Base-by-base conservation (phyloP, 805 yeast species). In the Wickerhamiella shivajii region DNA sequence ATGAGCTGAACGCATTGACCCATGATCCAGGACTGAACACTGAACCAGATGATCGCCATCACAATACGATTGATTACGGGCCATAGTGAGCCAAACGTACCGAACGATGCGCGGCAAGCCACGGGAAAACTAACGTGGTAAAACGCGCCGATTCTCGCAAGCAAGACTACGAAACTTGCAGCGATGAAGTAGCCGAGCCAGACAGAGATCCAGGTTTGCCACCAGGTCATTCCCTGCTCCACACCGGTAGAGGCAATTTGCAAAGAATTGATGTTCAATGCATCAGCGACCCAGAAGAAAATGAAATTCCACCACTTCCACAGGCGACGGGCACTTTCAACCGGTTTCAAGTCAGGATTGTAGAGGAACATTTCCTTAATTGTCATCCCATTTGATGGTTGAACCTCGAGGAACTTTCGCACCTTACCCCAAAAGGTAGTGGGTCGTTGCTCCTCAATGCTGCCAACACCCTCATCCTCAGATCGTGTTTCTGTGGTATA, bases 241-340 rank as follows among this genome's bases (percentile, higher is more conserved):
- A 77, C 75, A 46, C 93, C 93, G 0, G 93, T 77, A 6, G 87
- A 74, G 2, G 93, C 93, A 45, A 83, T 80, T 60, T 78, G 84
- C 83, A 87, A 81, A 5, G 94, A 80, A 53, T 79, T 81, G 50
- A 83, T 72, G 56, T 83, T 83, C 60, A 83, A 79, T 20, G 93
- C 74, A 52, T 83, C 95, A 0, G 93, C 83, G 38, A 83, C 55
- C 95, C 95, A 83, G 46, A 79, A 77, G 42, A 69, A 71, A 10
- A 77, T 73, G 51, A 60, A 83, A 53, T 81, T 79, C 54, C 62
- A 73, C 92, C 93, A 79, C 18, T 69, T 59, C 95, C 95, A 83
- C n/a, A 68, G 66, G 47, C 93, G 64, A 47, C 93, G 70, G 3
- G 59, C 67, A 11, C 56, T 63, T 29, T 46, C 50, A 8, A 47